These are phyloP conservation scores for Botrytis cinerea DNA, from an alignment of 2,329 filamentous ascomycete species.

Conservation along the genomic window DNA sequence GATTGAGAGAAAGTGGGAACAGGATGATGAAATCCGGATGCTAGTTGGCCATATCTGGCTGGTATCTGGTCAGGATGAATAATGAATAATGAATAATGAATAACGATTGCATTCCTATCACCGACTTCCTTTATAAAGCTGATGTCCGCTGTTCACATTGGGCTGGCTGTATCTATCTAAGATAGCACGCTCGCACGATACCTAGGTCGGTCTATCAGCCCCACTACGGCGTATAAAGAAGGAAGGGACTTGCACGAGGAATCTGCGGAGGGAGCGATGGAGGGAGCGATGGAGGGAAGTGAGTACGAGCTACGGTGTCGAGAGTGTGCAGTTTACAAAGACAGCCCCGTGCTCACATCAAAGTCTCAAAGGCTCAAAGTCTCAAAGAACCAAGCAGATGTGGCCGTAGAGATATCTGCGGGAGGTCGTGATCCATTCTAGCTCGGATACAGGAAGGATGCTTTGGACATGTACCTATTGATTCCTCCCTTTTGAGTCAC, in stretches of 20 bases:
- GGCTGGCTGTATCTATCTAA: neutral
- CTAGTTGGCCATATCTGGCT: neutral
- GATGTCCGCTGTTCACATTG: neutral
- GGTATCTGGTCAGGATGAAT: neutral
- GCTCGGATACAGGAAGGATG: no score
- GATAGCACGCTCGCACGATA: neutral
- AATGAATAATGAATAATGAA: neutral
- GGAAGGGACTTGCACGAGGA: neutral
- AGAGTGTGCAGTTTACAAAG: neutral
- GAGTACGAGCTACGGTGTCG: no score
- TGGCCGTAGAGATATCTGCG: neutral
- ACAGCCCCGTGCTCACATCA: neutral
- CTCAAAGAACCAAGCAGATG: neutral
- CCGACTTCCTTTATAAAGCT: neutral
- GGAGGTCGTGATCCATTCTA: neutral
- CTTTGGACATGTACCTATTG: neutral
- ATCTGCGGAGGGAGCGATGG: no score
- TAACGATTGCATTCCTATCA: neutral
- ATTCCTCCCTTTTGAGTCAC: neutral
- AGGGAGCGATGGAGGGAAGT: no score
- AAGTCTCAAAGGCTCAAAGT: neutral
- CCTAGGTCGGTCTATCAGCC: constrained; percentile 2
- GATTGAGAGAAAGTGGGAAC: constrained; percentile 18
- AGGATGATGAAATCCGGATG: neutral
- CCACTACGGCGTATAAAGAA: constrained; percentile 5